Conservation (phyloP, 257 asterid species). For the Petrea volubilis region DNA sequence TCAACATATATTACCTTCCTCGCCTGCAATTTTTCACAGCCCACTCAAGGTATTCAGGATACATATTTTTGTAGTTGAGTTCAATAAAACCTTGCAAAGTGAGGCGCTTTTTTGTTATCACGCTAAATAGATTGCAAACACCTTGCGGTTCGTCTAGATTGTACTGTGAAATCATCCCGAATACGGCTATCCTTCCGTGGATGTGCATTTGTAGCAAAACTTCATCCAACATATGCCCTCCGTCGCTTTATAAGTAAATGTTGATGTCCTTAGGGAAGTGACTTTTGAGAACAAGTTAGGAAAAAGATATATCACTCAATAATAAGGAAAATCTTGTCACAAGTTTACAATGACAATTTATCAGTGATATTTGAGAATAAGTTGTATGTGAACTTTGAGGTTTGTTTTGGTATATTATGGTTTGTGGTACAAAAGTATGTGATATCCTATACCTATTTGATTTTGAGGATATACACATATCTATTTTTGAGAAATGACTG, state of each 20-base stretch:
- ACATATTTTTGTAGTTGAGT: neutral
- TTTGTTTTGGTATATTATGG: no score
- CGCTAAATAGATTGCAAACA: neutral
- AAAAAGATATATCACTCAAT: no score
- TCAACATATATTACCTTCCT: neutral
- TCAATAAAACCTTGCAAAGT: constrained; percentile 15
- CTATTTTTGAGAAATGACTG: no score
- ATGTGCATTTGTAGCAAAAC: constrained; percentile 14
- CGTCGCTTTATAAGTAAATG: constrained; percentile 26
- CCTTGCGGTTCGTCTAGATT: constrained; percentile 6
- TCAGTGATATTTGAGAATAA: no score
- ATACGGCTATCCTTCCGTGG: constrained; percentile 20
- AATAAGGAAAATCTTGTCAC: no score
- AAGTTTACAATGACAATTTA: no score
- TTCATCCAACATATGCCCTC: constrained; percentile 29
- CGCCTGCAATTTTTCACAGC: neutral
- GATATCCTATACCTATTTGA: no score
- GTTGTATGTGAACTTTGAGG: no score
- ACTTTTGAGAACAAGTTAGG: neutral
- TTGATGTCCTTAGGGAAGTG: constrained; percentile 22
- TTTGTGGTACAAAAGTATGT: no score
- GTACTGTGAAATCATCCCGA: constrained; percentile 26
- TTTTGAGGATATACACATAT: no score
- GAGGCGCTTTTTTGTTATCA: constrained; percentile 8
- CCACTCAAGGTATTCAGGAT: constrained; percentile 5